phyloP scores from a whole-genome alignment of 805 yeast genomes.

The Sugiyamaella boreocaroliniensis region DNA sequence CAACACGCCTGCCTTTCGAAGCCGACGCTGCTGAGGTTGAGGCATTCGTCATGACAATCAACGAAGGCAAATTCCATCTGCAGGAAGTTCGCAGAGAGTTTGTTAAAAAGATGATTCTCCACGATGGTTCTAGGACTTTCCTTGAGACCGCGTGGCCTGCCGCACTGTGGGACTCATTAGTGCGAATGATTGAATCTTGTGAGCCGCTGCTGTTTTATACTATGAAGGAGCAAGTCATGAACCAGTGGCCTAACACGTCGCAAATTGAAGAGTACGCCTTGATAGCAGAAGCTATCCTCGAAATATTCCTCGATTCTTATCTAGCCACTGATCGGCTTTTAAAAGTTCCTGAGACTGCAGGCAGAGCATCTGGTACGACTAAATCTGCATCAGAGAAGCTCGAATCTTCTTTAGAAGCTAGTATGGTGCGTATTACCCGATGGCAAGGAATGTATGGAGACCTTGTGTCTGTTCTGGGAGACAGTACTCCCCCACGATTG shows the following conservation, averaged over 20 bases:
- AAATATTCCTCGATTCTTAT: conserved; percentile 20
- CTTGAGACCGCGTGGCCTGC: conserved; percentile 37
- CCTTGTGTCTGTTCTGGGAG: conserved; percentile 6
- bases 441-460: conserved; percentile 19
- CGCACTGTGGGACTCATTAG: conserved; percentile 31
- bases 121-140: conserved; percentile 17
- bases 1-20: conserved; percentile 9
- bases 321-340: conserved; percentile 5
- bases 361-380: conserved; percentile 8
- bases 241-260: neutral
- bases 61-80: conserved; percentile 29
- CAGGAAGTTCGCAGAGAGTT: conserved; percentile 35
- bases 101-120: conserved; percentile 18
- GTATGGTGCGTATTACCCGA: conserved; percentile 6
- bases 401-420: conserved; percentile 2
- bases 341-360: neutral
- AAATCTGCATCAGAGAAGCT: conserved; percentile 13
- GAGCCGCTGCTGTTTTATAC: conserved; percentile 18
- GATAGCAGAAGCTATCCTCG: conserved; percentile 12
- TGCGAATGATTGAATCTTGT: conserved; percentile 25
- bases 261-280: neutral
- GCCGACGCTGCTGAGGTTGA: conserved; percentile 17
- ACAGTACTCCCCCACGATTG: neutral
- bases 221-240: conserved; percentile 5
- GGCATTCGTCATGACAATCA: conserved; percentile 27